phyloP scores from a whole-genome alignment of 306 rosid species.

The Senna siamea region DNA sequence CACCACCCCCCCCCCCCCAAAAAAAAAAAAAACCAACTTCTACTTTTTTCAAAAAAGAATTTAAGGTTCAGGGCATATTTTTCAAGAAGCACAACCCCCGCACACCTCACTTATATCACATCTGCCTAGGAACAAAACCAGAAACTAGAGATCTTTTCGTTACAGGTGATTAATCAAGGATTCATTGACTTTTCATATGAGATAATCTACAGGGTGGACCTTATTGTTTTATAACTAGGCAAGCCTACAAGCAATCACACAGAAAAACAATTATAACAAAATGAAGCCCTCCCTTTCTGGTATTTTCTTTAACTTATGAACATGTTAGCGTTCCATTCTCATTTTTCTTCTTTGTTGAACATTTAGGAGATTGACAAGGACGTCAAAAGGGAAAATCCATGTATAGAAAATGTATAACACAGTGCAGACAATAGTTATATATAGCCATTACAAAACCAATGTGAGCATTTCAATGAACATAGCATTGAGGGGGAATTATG shows the following conservation, averaged over 20 bases:
- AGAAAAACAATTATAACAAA: no score
- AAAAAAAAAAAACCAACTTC: background rate
- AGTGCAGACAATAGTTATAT: slow-evolving; percentile 9
- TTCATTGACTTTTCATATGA: no score
- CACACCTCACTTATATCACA: no score
- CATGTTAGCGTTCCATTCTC: background rate
- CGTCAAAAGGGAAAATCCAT: background rate
- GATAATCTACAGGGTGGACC: no score
- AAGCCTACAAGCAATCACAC: background rate
- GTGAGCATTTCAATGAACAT: slow-evolving; percentile 22
- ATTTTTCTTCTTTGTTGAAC: background rate
- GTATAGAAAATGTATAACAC: background rate
- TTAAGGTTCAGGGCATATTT: background rate
- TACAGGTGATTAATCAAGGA: background rate
- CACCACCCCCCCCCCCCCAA: background rate
- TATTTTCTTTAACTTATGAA: background rate
- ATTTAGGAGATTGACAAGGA: background rate
- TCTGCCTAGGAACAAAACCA: no score
- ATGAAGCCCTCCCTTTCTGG: no score
- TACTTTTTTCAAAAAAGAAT: background rate
- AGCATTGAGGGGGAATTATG: slow-evolving; percentile 10
- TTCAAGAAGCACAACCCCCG: slow-evolving; percentile 1
- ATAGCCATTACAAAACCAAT: slow-evolving; percentile 7
- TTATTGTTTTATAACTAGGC: no score
- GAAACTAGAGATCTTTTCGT: background rate